Percentiles rank a stretch among this genome's conserved stretches.
Conservation (phyloP, 2,329 filamentous ascomycete species). For the Monosporascus sp. region DNA sequence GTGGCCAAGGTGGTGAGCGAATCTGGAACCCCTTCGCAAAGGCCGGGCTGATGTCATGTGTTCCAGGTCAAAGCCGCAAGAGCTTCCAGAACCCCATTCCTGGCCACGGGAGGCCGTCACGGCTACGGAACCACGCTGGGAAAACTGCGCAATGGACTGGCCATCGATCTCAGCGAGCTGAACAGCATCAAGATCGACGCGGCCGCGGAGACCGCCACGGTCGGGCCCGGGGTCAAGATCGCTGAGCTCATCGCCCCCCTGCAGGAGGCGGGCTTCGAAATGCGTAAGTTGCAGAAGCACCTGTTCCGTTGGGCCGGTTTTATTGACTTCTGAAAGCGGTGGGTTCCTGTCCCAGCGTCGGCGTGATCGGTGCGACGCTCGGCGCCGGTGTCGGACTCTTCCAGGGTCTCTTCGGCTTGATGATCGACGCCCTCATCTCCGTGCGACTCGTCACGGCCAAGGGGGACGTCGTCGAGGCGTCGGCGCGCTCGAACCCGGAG, state of each 20-base stretch:
- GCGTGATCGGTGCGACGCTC: conserved; percentile 9
- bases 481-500: conserved; percentile 6
- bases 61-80: conserved; percentile 9
- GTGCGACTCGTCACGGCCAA: conserved; percentile 11
- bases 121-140: conserved; percentile 7
- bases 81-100: conserved; percentile 7
- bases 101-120: conserved; percentile 13
- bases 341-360: conserved; percentile 4
- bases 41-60: neutral
- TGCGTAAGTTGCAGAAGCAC: conserved; percentile 13
- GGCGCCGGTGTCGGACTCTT: conserved; percentile 11
- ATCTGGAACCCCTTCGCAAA: neutral
- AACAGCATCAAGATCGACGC: conserved; percentile 18
- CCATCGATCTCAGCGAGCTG: conserved; percentile 18
- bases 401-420: conserved; percentile 10
- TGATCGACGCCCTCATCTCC: conserved; percentile 12
- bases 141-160: conserved; percentile 7
- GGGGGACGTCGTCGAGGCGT: conserved; percentile 9
- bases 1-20: conserved; percentile 3
- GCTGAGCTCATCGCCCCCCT: conserved; percentile 38
- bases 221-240: conserved; percentile 53
- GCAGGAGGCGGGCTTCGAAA: conserved; percentile 8
- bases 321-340: conserved; percentile 1
- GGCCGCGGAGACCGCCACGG: conserved; percentile 28
- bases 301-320: neutral